Conservation (phyloP, 2,329 filamentous ascomycete genomes). For the Verticillium alfalfae region DNA sequence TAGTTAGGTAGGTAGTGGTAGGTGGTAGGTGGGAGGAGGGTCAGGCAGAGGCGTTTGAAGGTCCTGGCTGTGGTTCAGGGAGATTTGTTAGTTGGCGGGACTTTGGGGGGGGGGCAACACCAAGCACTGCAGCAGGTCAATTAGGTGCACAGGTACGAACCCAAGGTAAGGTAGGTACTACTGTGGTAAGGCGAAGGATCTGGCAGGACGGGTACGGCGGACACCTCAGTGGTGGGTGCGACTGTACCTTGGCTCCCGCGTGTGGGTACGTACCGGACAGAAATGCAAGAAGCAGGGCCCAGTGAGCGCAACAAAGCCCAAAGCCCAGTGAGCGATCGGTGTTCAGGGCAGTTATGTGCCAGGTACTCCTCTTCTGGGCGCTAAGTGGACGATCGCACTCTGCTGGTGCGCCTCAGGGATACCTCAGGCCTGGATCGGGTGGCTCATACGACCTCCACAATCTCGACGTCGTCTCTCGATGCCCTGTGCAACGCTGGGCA, state of each 20-base stretch:
- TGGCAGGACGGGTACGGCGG: not conserved
- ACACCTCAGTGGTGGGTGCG: not conserved
- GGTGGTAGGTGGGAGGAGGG: not conserved
- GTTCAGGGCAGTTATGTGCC: not conserved
- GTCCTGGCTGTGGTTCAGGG: slow-evolving; percentile 1
- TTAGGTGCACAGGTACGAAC: not conserved
- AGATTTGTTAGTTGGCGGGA: slow-evolving; percentile 1
- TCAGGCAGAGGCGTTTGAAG: not conserved
- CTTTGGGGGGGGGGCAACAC: not conserved
- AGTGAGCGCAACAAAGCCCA: not conserved
- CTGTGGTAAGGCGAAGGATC: not conserved
- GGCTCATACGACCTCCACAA: not conserved
- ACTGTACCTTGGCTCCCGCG: too few species aligned
- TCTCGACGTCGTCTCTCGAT: not conserved
- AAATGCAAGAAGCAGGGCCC: not conserved
- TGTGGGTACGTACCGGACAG: not conserved
- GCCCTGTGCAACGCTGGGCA: not conserved
- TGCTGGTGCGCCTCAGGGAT: not conserved
- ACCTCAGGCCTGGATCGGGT: not conserved
- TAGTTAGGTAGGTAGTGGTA: too few species aligned
- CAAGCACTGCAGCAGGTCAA: not conserved
- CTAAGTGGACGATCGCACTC: slow-evolving; percentile 1
- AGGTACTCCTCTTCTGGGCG: slow-evolving; percentile 1
- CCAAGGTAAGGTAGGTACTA: too few species aligned
- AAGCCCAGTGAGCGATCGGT: not conserved